These are phyloP conservation scores for Afroboletus lepidellus DNA, from an alignment of 1,284 basidiomycete genomes.

Conservation along the genomic window DNA sequence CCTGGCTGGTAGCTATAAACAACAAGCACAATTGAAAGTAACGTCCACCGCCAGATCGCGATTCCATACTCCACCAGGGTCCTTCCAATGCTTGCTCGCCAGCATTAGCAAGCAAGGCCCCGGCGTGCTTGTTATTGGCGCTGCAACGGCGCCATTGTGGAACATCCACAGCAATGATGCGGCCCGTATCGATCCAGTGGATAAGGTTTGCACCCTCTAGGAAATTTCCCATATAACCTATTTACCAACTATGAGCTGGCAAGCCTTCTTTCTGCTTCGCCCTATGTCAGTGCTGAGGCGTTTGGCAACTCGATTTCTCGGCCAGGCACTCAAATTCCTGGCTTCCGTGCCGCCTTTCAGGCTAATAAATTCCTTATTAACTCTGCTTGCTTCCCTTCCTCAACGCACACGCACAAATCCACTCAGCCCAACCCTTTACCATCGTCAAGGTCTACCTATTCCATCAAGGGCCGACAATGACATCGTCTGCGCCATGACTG, in stretches of 20 bases:
- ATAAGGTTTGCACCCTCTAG: neutral
- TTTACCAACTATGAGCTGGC: neutral
- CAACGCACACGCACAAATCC: slow-evolving; percentile 1
- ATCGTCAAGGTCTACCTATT: neutral
- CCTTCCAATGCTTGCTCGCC: too few relatives aligned
- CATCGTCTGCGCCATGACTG: slow-evolving; percentile 19
- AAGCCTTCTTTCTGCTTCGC: neutral
- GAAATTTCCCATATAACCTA: neutral
- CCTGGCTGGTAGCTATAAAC: too few relatives aligned
- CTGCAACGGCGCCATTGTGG: neutral
- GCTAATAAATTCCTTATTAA: slow-evolving; percentile 9
- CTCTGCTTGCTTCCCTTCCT: slow-evolving; percentile 7
- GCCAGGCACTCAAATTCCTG: slow-evolving; percentile 9
- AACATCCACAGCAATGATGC: slow-evolving; percentile 4
- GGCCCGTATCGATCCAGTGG: neutral
- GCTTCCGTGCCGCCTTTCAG: neutral
- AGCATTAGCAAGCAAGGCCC: too few relatives aligned
- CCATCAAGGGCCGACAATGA: neutral
- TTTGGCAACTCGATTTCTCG: slow-evolving; percentile 8
- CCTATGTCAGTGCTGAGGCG: neutral
- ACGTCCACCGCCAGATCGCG: too few relatives aligned
- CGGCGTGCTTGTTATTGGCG: too few relatives aligned
- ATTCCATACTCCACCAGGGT: too few relatives aligned
- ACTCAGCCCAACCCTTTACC: neutral
- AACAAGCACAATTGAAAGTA: too few relatives aligned